These are phyloP conservation scores for Colletotrichum musae DNA, from an alignment of 2,329 filamentous ascomycete genomes.

Conservation along the genomic window DNA sequence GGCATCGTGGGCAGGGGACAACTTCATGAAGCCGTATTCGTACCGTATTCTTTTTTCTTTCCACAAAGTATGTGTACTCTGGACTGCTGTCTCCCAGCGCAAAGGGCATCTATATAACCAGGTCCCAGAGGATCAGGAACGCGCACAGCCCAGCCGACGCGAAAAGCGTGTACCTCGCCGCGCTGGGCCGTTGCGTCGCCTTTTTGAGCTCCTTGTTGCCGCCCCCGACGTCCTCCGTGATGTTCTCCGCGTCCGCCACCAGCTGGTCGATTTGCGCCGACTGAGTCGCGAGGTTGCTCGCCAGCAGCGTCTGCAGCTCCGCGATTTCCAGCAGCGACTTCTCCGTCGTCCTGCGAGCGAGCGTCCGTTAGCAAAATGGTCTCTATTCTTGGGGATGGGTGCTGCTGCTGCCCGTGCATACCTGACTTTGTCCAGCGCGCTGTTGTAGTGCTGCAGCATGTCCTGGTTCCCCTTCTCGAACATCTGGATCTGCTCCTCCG, in stretches of 20 bases:
- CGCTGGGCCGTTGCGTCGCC: constrained; percentile 79
- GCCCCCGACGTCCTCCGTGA: constrained; percentile 86
- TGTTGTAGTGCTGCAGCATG: constrained; percentile 94
- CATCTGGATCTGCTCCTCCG: constrained; percentile 88
- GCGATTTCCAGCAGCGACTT: constrained; percentile 93
- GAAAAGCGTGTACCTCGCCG: constrained; percentile 84
- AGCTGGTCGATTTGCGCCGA: constrained; percentile 91
- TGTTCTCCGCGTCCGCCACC: constrained; percentile 85
- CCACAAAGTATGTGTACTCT: too few species aligned
- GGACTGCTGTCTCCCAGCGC: not conserved
- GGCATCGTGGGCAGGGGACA: too few species aligned
- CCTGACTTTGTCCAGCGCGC: constrained; percentile 94
- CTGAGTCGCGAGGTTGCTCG: constrained; percentile 87
- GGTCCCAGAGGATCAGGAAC: constrained; percentile 83
- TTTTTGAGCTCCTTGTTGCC: constrained; percentile 94
- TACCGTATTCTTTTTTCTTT: too few species aligned
- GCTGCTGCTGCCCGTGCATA: constrained; percentile 62
- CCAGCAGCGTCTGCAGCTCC: constrained; percentile 90
- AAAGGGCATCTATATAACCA: constrained; percentile 66
- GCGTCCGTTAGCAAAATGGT: constrained; percentile 18
- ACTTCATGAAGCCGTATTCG: too few species aligned
- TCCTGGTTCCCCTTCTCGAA: constrained; percentile 95
- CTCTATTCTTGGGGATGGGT: too few species aligned
- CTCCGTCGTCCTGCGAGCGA: constrained; percentile 79
- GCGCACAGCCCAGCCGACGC: constrained; percentile 82